These are phyloP conservation scores for Eucalyptus coolabah DNA, from an alignment of 345 rosid species.

Conservation along the genomic window DNA sequence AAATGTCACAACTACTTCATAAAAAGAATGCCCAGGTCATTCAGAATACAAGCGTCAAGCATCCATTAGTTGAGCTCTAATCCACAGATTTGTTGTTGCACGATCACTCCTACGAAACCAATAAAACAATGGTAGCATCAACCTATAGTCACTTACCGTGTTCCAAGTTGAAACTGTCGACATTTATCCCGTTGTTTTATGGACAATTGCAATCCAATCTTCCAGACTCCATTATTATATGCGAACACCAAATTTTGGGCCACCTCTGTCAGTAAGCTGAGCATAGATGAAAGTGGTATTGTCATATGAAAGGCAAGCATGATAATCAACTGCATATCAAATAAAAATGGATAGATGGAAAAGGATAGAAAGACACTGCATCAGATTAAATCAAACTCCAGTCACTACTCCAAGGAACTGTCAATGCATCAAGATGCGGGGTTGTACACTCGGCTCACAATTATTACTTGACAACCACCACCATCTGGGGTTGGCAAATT, in stretches of 20 bases:
- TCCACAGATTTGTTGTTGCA: background rate
- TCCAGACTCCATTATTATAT: constrained; percentile 46
- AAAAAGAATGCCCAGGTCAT: background rate
- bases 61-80: background rate
- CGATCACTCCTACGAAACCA: background rate
- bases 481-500: background rate
- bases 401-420: background rate
- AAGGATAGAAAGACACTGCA: background rate
- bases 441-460: background rate
- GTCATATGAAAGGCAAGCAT: background rate
- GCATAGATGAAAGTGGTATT: background rate
- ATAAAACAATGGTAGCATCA: background rate
- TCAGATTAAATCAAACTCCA: background rate
- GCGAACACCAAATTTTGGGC: constrained; percentile 70
- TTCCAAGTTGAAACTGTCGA: constrained; percentile 75
- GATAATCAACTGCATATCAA: background rate
- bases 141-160: constrained; percentile 35
- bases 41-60: background rate
- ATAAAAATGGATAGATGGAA: background rate
- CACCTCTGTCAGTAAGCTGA: constrained; percentile 73
- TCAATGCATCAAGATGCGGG: background rate
- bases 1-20: background rate
- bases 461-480: background rate
- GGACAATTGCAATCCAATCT: constrained; percentile 42
- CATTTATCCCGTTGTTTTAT: constrained; percentile 47